Evolutionary conservation across 768 basidiomycete species (phyloP).

Genomic region (Suillus occidentalis): DNA sequence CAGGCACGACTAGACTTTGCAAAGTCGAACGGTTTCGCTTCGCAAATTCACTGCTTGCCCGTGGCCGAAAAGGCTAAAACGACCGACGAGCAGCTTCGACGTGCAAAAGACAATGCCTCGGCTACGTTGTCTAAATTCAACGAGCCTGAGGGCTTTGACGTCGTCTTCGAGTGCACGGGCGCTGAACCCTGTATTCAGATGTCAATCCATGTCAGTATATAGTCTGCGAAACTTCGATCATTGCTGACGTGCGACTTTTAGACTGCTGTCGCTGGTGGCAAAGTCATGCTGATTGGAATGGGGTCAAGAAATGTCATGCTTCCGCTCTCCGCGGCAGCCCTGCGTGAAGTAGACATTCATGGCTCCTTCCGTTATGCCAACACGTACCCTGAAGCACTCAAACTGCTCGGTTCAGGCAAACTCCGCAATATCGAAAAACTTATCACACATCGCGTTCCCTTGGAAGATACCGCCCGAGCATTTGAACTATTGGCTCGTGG

Average conservation of each 20-base stretch:
- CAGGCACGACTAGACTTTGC: constrained; percentile 78
- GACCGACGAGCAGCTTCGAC: constrained; percentile 54
- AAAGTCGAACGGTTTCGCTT: constrained; percentile 70
- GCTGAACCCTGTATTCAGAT: constrained; percentile 91
- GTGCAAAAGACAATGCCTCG: constrained; percentile 58
- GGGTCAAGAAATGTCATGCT: constrained; percentile 79
- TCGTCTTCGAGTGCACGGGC: constrained; percentile 95
- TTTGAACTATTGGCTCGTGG: constrained; percentile 83
- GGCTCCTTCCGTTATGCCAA: constrained; percentile 91
- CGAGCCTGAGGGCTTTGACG: constrained; percentile 79
- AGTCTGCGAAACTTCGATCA: constrained; percentile 9
- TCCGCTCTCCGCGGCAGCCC: constrained; percentile 80
- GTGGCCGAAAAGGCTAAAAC: constrained; percentile 48
- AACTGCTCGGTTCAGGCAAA: constrained; percentile 65
- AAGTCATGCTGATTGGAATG: constrained; percentile 95
- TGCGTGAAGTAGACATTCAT: constrained; percentile 89
- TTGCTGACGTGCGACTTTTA: constrained; percentile 31
- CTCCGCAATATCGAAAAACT: constrained; percentile 68
- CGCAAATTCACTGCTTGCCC: constrained; percentile 68
- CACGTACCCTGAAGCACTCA: constrained; percentile 86
- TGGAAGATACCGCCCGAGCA: constrained; percentile 67
- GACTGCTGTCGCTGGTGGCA: constrained; percentile 83
- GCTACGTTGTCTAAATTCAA: constrained; percentile 55
- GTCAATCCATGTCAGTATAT: constrained; percentile 75
- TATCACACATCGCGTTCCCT: constrained; percentile 73